These are phyloP conservation scores for Stephanodiscus minutulus DNA, from an alignment of 108 stramenopile genomes.

Conservation along the genomic window DNA sequence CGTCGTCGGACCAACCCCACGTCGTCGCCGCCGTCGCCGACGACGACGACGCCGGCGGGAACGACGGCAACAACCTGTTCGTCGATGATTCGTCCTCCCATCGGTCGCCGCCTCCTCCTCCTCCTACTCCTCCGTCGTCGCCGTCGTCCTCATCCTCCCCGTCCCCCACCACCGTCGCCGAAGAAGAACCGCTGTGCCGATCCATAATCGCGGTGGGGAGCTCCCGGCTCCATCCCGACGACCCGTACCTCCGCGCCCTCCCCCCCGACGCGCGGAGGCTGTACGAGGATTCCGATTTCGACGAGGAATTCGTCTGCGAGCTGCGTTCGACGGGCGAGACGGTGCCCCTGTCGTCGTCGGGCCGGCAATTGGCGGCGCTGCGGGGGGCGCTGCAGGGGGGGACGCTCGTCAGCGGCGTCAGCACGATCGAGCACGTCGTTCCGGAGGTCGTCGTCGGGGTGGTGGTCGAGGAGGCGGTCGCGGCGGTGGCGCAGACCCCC, in stretches of 20 bases:
- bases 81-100: background rate
- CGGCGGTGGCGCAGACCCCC: background rate
- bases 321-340: background rate
- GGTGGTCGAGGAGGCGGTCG: background rate
- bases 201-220: background rate
- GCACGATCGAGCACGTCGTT: background rate
- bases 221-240: background rate
- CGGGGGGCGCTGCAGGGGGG: background rate
- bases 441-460: background rate
- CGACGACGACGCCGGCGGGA: no score
- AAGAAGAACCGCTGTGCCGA: background rate
- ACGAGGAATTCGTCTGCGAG: slow-evolving; percentile 14
- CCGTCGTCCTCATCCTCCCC: background rate
- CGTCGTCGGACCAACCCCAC: no score
- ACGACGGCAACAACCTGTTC: no score
- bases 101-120: background rate
- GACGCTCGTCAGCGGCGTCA: background rate
- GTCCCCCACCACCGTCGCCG: no score
- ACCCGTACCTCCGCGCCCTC: background rate
- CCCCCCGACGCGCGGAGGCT: background rate
- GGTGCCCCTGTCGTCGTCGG: background rate
- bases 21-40: no score
- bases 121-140: background rate
- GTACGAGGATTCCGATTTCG: background rate
- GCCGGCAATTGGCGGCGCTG: background rate